Evolutionary conservation across 2,329 filamentous ascomycete species (phyloP).

Genomic region (Hortaea sp.): DNA sequence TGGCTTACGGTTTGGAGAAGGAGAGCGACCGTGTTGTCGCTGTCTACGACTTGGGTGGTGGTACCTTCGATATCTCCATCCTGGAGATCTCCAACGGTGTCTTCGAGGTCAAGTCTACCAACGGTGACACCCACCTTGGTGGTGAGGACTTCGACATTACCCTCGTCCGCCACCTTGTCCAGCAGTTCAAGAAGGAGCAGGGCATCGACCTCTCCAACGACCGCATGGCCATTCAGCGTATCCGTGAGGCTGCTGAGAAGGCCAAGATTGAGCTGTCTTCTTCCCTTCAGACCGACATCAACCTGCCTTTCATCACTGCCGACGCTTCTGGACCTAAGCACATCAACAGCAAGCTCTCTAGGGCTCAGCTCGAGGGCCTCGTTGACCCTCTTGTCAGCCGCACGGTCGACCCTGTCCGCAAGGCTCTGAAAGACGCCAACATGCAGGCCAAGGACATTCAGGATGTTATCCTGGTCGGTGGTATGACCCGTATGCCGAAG

Average conservation of each 20-base stretch:
- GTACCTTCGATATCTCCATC: slow-evolving; percentile 98
- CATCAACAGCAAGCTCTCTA: slow-evolving; percentile 91
- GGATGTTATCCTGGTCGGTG: slow-evolving; percentile 95
- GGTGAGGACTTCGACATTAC: slow-evolving; percentile 97
- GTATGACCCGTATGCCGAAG: slow-evolving; percentile 99
- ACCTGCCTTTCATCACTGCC: slow-evolving; percentile 96
- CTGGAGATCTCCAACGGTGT: slow-evolving; percentile 96
- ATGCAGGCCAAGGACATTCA: slow-evolving; percentile 89
- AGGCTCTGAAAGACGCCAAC: slow-evolving; percentile 91
- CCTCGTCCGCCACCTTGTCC: slow-evolving; percentile 84
- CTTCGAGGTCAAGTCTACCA: slow-evolving; percentile 98
- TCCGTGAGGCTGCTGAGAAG: slow-evolving; percentile 97
- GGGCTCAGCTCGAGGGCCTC: slow-evolving; percentile 85
- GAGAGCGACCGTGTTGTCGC: slow-evolving; percentile 78
- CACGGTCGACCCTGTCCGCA: slow-evolving; percentile 87
- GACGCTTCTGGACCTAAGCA: slow-evolving; percentile 94
- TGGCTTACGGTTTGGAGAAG: slow-evolving; percentile 95
- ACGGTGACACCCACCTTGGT: slow-evolving; percentile 96
- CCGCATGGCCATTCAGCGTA: slow-evolving; percentile 98
- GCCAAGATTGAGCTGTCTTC: slow-evolving; percentile 98
- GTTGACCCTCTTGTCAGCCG: slow-evolving; percentile 79
- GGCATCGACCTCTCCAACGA: slow-evolving; percentile 81
- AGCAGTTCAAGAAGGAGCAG: slow-evolving; percentile 94
- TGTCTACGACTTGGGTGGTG: slow-evolving; percentile 96
- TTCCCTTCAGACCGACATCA: slow-evolving; percentile 91